Percentiles rank a stretch among this genome's conserved stretches.
phyloP scores from a whole-genome alignment of 768 basidiomycete species.

The Boletus subparvulus region DNA sequence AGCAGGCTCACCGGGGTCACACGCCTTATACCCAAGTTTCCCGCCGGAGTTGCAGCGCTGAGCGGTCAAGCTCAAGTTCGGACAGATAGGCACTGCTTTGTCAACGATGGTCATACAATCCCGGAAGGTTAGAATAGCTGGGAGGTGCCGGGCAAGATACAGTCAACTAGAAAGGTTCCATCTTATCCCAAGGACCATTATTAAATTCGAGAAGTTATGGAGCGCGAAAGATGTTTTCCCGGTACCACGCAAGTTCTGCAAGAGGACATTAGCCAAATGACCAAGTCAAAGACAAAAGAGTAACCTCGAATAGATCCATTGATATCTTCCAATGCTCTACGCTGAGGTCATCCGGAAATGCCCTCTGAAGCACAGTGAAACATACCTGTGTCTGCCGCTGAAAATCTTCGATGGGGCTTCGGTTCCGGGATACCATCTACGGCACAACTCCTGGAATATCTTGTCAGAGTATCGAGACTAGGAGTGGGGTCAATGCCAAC shows the following conservation, averaged over 20 bases:
- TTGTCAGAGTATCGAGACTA: neutral
- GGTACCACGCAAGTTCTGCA: constrained; percentile 77
- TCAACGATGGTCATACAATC: too few species aligned
- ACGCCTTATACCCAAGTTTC: too few species aligned
- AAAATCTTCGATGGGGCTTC: constrained; percentile 22
- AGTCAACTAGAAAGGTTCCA: neutral
- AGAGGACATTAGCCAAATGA: neutral
- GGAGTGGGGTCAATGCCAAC: constrained; percentile 31
- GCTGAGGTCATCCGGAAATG: neutral
- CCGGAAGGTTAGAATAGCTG: too few species aligned
- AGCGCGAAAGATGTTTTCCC: constrained; percentile 63
- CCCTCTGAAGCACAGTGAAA: neutral
- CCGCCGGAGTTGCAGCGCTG: too few species aligned
- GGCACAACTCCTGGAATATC: constrained; percentile 58
- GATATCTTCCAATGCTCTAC: constrained; percentile 83
- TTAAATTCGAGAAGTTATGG: constrained; percentile 5
- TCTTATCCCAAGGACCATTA: too few species aligned
- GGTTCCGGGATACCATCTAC: constrained; percentile 64
- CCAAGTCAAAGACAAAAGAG: neutral
- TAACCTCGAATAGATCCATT: constrained; percentile 70
- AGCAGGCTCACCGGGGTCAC: neutral
- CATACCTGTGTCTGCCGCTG: constrained; percentile 59
- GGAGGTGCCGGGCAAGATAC: neutral
- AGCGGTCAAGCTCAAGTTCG: too few species aligned
- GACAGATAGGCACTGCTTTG: too few species aligned